Percentiles rank a stretch among this genome's conserved stretches.
Evolutionary conservation across 129 eudicot genomes (phyloP).

Genomic region (Smallanthus sonchifolius): DNA sequence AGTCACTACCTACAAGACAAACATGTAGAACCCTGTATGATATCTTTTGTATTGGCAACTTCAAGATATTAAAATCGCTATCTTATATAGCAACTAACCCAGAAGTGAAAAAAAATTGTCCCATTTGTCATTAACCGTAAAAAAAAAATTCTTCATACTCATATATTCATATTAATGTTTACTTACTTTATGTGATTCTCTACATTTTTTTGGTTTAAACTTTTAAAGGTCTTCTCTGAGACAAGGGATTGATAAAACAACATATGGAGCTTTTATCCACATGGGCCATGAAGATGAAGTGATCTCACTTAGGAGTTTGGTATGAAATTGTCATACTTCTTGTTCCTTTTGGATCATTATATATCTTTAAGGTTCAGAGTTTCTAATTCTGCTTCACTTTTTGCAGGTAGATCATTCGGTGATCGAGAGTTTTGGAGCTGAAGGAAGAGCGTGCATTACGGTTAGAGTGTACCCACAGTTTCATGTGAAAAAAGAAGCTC

Average conservation of each 20-base stretch:
- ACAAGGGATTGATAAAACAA: conserved; percentile 30
- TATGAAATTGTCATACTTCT: conserved; percentile 16
- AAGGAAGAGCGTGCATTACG: conserved; percentile 55
- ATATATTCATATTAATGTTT: not conserved
- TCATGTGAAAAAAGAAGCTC: conserved; percentile 30
- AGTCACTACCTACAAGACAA: too few species aligned
- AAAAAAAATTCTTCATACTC: not conserved
- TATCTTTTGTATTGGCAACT: too few species aligned
- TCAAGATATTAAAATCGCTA: too few species aligned
- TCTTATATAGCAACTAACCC: too few species aligned
- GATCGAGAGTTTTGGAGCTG: conserved; percentile 57
- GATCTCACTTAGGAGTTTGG: conserved; percentile 62
- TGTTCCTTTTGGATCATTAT: not conserved
- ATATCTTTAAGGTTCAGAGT: not conserved
- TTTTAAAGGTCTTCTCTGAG: conserved; percentile 50
- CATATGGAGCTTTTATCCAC: conserved; percentile 52
- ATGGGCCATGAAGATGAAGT: conserved; percentile 34
- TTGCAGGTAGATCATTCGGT: conserved; percentile 55
- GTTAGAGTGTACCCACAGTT: conserved; percentile 43
- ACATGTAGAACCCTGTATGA: too few species aligned
- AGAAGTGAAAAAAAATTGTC: too few species aligned
- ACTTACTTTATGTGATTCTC: not conserved
- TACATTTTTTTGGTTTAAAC: not conserved
- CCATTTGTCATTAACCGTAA: too few species aligned
- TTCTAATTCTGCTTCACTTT: not conserved